Base-by-base conservation (phyloP, 345 rosid genomes). In the Corchorus capsularis region DNA sequence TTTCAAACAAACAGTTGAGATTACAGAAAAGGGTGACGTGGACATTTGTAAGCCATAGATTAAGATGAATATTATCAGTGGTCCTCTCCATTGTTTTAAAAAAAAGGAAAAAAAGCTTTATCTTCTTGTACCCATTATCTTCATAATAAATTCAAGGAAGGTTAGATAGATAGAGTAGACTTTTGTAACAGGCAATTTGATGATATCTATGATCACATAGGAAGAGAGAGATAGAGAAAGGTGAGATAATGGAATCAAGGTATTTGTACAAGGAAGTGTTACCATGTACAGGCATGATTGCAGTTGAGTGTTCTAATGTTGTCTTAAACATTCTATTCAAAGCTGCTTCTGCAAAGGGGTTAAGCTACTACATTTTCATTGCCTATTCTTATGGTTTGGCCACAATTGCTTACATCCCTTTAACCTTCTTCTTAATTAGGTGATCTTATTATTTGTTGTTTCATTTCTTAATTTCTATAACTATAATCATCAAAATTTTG, bases 351-450 rank as follows among this genome's bases (percentile, higher is more conserved):
- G 63, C 50, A 19, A 77, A 65, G 59, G 85, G 83, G 11, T 47
- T 84, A 75, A 81, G 83, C 77, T 81, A 76, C 67, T 79, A 79
- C 72, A 77, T 79, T 74, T 83, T 65, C 71, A 3, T 83, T 39
- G 46, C 72, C 0, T 86, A 82, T 62, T 37, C 75, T 57, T 79
- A 70, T 19, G 73, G 37, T n/a, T 47, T 81, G 35, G 77, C 81
- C 12, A 70, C 84, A 4, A 63, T 82, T 56, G 65, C 45, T 17
- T 59, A 80, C 46, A 66, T 83, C 63, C 86, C 82, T 15, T 60
- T 75, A n/a, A 5, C 14, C 19, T n/a, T 77, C 14, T 47, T 78
- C 69, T 78, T 74, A 4, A 60, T 46, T 37, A 74, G 84, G 81
- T 78, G 27, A 27, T 27, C 27, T 27, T 27, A 27, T 27, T 27